These are phyloP conservation scores for Fistulinella cinereoalba DNA, from an alignment of 1,284 basidiomycete species.

Conservation along the genomic window DNA sequence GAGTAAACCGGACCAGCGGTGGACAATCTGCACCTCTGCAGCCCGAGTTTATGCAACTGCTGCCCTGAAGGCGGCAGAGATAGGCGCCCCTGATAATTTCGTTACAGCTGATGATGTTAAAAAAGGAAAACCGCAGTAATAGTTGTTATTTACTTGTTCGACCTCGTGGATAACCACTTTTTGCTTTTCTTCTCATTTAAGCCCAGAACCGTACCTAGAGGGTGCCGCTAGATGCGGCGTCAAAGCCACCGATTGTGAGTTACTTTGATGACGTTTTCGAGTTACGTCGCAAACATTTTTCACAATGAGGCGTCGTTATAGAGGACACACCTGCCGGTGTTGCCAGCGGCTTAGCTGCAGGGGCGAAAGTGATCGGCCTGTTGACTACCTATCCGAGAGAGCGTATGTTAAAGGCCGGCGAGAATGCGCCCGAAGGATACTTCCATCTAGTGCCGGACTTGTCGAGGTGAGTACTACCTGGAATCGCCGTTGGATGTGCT, in stretches of 20 bases:
- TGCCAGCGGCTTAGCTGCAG: conserved; percentile 70
- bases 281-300: conserved; percentile 6
- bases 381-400: conserved; percentile 73
- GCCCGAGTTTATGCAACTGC: conserved; percentile 57
- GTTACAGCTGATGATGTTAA: conserved; percentile 78
- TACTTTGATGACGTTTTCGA: background rate
- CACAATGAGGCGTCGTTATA: conserved; percentile 64
- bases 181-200: conserved; percentile 33
- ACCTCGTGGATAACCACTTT: conserved; percentile 27
- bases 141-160: conserved; percentile 4
- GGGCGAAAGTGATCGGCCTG: conserved; percentile 75
- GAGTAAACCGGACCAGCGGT: conserved; percentile 50
- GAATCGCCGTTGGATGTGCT: background rate
- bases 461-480: conserved; percentile 45
- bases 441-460: conserved; percentile 62
- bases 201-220: conserved; percentile 84
- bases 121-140: conserved; percentile 76
- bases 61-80: conserved; percentile 50
- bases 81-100: conserved; percentile 62
- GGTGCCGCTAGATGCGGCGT: conserved; percentile 65
- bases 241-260: conserved; percentile 56
- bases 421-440: conserved; percentile 36
- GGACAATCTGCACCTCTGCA: conserved; percentile 71
- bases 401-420: conserved; percentile 55
- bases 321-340: conserved; percentile 87